Evolutionary conservation across 2,329 filamentous ascomycete species (phyloP).

Genomic region (Ophiostoma sp.): DNA sequence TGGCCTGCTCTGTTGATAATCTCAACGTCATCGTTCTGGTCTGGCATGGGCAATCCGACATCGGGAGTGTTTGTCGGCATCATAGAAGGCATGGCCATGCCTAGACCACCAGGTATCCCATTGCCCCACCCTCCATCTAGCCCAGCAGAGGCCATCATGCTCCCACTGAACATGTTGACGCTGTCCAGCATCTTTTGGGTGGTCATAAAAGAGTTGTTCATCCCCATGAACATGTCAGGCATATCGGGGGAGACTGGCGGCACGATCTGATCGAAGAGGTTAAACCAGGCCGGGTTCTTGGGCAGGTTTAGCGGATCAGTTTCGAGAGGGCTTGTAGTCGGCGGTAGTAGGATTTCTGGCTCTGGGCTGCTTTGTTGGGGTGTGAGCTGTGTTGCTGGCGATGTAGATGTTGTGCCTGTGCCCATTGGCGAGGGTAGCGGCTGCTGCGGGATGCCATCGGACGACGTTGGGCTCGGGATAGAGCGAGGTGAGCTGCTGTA

Average conservation of each 20-base stretch:
- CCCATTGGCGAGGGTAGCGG: conserved; percentile 18
- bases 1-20: conserved; percentile 10
- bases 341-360: not conserved
- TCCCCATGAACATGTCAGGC: conserved; percentile 26
- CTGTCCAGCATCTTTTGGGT: conserved; percentile 18
- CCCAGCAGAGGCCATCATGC: conserved; percentile 15
- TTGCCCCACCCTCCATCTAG: conserved; percentile 13
- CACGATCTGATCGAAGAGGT: conserved; percentile 20
- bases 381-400: conserved; percentile 13
- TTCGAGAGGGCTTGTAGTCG: not conserved
- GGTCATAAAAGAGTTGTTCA: conserved; percentile 29
- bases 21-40: conserved; percentile 15
- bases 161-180: conserved; percentile 12
- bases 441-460: conserved; percentile 14
- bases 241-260: not conserved
- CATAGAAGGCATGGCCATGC: conserved; percentile 10
- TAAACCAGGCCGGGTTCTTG: conserved; percentile 18
- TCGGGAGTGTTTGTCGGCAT: not conserved
- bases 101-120: not conserved
- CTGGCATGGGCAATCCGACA: not conserved
- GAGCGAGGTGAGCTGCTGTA: not conserved
- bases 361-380: conserved; percentile 19
- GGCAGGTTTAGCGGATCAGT: not conserved
- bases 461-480: conserved; percentile 4
- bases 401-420: conserved; percentile 12